A percentile compares a stretch with the other conserved stretches of the same genome.
These are phyloP conservation scores for Cladosporium sp. DNA, from an alignment of 2,329 filamentous ascomycete species.

Conservation along the genomic window DNA sequence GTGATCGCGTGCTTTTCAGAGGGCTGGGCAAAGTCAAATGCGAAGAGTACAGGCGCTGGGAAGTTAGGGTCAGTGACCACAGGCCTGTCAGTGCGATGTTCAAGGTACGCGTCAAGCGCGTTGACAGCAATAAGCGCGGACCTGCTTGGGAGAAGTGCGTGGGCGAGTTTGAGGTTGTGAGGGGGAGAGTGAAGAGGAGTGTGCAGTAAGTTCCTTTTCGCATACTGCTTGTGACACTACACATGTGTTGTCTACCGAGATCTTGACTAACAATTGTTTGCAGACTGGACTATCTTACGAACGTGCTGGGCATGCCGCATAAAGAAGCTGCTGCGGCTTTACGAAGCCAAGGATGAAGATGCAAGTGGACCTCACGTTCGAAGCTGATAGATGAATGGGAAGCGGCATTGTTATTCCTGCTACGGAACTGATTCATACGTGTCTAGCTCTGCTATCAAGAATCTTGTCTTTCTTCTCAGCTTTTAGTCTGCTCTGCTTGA, in stretches of 20 bases:
- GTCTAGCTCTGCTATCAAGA: neutral
- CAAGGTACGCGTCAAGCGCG: conserved; percentile 78
- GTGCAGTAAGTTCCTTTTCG: conserved; percentile 80
- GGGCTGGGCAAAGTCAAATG: conserved; percentile 81
- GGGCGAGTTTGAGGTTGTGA: conserved; percentile 71
- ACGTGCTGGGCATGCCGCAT: conserved; percentile 58
- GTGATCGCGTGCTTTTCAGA: conserved; percentile 86
- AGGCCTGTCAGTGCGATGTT: conserved; percentile 87
- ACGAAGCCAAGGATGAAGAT: neutral
- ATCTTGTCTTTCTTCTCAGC: neutral
- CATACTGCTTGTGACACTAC: too few species aligned
- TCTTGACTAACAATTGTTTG: conserved; percentile 8
- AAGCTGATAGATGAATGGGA: neutral
- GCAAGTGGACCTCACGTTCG: neutral
- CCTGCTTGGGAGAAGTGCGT: conserved; percentile 30
- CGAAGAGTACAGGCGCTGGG: conserved; percentile 82
- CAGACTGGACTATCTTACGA: conserved; percentile 65
- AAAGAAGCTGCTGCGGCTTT: conserved; percentile 50
- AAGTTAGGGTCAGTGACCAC: conserved; percentile 89
- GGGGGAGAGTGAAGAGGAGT: conserved; percentile 65
- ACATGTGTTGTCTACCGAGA: too few species aligned
- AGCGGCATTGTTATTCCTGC: neutral
- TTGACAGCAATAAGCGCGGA: conserved; percentile 66
- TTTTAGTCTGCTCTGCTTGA: neutral
- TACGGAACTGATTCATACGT: neutral